Base-by-base conservation (phyloP, 331 rosid species). In the Stylosanthes scabra region DNA sequence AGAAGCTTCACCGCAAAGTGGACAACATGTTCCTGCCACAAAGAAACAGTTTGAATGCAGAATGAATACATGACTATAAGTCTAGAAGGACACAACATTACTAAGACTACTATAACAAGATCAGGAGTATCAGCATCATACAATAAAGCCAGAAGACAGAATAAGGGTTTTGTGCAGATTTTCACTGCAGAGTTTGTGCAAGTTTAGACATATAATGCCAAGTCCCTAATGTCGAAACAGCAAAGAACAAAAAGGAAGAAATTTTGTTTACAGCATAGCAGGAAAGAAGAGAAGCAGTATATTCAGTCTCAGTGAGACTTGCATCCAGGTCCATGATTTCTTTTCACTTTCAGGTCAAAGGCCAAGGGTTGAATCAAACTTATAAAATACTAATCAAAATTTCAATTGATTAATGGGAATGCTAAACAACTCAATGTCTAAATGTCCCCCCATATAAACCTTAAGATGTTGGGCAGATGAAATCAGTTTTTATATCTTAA, bases 11-110 rank as follows among this genome's bases (percentile, higher is more conserved):
- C 83, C 77, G 88, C 82, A 77, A 78, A 72, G 40, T 68, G 88
- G 78, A 91, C 87, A 68, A 88, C 94, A 74, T 88, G 91, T 80
- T 91, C 97, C 97, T 91, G 86, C 71, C 74, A 79, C 64, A 51
- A 56, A 80, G 68, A 66, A 59, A 70, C 52, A 51, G 29, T 47
- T 51, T 59, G 47, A 15, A 60, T 55, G 51, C 75, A 80, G 54
- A 80, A 83, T 75, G 55, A 62, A 29, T 34, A 66, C 52, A 54
- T 56, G 45, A 63, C 59, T 52, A 49, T 16, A 39, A 34, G 70
- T 34, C 39, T 34, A 34, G 3, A 51, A 44, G 28, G 60, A 69
- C 27, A 62, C 55, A 57, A 31, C 47, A 61, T 4, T 34, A 47
- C 61, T 64, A 54, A 61, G 41, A 54, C 61, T 57, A 16, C 65